phyloP scores from a whole-genome alignment of 1,284 basidiomycete species.

The Neonothopanus nambi region DNA sequence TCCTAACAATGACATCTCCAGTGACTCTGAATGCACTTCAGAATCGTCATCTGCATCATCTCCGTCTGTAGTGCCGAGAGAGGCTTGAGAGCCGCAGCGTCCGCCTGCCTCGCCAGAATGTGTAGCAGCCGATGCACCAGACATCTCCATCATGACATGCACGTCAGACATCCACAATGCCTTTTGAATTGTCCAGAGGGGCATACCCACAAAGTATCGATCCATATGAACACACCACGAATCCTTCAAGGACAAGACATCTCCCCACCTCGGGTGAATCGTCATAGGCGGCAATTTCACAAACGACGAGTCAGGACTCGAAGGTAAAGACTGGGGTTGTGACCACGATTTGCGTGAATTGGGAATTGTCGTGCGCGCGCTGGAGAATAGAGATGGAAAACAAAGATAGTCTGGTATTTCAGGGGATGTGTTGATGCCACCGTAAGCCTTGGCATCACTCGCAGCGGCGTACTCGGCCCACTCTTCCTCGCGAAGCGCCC shows the following conservation, averaged over 20 bases:
- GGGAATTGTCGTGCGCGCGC: slow-evolving; percentile 4
- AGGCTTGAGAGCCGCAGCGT: too few relatives aligned
- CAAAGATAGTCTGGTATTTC: not conserved
- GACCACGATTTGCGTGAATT: slow-evolving; percentile 8
- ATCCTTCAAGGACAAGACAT: slow-evolving; percentile 56
- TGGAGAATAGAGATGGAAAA: slow-evolving; percentile 13
- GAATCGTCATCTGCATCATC: slow-evolving; percentile 28
- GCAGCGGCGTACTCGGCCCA: slow-evolving; percentile 43
- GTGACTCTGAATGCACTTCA: slow-evolving; percentile 15
- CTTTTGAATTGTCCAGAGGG: slow-evolving; percentile 64
- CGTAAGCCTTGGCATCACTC: slow-evolving; percentile 27
- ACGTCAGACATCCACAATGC: slow-evolving; percentile 61
- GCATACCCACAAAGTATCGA: slow-evolving; percentile 54
- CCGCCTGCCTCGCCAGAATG: too few relatives aligned
- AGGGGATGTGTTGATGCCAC: slow-evolving; percentile 26
- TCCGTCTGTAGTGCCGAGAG: slow-evolving; percentile 17
- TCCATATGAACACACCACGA: slow-evolving; percentile 56
- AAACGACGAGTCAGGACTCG: not conserved
- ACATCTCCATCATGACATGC: slow-evolving; percentile 22
- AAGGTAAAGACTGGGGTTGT: slow-evolving; percentile 23
- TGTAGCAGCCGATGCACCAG: too few relatives aligned
- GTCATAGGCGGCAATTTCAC: slow-evolving; percentile 33
- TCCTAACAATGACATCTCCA: slow-evolving; percentile 32
- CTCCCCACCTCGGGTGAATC: slow-evolving; percentile 66
- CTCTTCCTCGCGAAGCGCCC: slow-evolving; percentile 50